Evolutionary conservation across 2,329 filamentous ascomycete species (phyloP).

Genomic region (Nigrospora sphaerica): DNA sequence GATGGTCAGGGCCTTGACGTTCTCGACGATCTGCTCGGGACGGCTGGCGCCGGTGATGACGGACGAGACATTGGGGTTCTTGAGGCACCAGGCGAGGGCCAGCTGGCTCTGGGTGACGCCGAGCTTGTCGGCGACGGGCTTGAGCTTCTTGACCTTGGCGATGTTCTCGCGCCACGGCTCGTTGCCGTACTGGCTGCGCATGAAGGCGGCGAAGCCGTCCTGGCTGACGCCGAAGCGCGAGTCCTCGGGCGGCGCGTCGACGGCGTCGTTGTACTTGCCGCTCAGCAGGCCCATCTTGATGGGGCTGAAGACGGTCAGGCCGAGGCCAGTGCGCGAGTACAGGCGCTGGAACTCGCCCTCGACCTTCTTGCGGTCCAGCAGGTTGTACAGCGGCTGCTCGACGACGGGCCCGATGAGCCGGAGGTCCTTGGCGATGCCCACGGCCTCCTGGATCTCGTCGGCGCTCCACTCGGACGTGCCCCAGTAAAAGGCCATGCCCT

Average conservation of each 20-base stretch:
- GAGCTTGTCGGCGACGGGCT: conserved; percentile 58
- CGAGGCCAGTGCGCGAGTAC: conserved; percentile 52
- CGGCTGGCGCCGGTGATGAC: conserved; percentile 55
- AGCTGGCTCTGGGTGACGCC: conserved; percentile 49
- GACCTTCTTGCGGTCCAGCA: conserved; percentile 54
- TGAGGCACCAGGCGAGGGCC: conserved; percentile 56
- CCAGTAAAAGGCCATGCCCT: conserved; percentile 62
- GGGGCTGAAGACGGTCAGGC: conserved; percentile 57
- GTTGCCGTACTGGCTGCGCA: conserved; percentile 40
- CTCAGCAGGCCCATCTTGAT: conserved; percentile 54
- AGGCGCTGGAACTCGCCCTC: conserved; percentile 55
- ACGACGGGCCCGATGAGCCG: conserved; percentile 56
- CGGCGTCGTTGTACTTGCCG: conserved; percentile 60
- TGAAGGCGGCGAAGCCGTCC: conserved; percentile 51
- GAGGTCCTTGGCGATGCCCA: conserved; percentile 50
- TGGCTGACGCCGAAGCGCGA: conserved; percentile 15
- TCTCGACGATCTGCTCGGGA: conserved; percentile 53
- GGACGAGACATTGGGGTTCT: conserved; percentile 53
- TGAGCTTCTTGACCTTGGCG: conserved; percentile 50
- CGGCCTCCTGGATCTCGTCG: conserved; percentile 59
- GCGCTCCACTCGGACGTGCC: conserved; percentile 63
- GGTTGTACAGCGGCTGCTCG: conserved; percentile 63
- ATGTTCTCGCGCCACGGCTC: conserved; percentile 49
- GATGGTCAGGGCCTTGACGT: conserved; percentile 43
- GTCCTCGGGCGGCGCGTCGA: conserved; percentile 42